A percentile compares a stretch with the other conserved stretches of the same genome.
phyloP scores from a whole-genome alignment of 2,329 filamentous ascomycete genomes.

The Fusarium avenaceum region DNA sequence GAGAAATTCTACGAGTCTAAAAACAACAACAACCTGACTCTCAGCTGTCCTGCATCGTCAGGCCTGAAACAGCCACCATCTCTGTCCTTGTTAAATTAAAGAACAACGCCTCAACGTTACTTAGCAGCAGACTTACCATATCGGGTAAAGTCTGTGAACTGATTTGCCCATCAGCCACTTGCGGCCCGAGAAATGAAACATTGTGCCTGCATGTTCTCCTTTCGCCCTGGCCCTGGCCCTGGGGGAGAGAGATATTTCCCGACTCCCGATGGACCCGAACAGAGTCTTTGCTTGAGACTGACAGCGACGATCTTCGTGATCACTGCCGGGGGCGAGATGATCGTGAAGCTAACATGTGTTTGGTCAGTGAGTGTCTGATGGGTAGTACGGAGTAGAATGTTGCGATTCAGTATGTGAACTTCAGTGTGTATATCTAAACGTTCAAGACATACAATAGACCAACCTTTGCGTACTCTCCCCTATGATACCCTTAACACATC shows the following conservation, averaged over 20 bases:
- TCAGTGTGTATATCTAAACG: background rate
- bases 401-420: background rate
- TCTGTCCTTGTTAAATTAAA: constrained; percentile 25
- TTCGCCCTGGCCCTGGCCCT: background rate
- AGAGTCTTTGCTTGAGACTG: background rate
- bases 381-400: background rate
- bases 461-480: background rate
- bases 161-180: constrained; percentile 13
- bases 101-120: constrained; percentile 19
- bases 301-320: background rate
- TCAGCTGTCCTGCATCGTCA: constrained; percentile 6
- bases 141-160: constrained; percentile 5
- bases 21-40: background rate
- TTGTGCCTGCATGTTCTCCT: background rate
- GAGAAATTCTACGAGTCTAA: background rate
- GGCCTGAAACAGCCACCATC: constrained; percentile 24
- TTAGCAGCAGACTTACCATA: constrained; percentile 1
- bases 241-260: background rate
- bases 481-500: background rate
- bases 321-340: background rate
- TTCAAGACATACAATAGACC: background rate
- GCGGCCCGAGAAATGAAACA: constrained; percentile 35
- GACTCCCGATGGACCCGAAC: background rate
- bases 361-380: background rate
- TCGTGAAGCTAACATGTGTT: background rate